Conservation (phyloP, 768 basidiomycete genomes). For the Imleria badia region DNA sequence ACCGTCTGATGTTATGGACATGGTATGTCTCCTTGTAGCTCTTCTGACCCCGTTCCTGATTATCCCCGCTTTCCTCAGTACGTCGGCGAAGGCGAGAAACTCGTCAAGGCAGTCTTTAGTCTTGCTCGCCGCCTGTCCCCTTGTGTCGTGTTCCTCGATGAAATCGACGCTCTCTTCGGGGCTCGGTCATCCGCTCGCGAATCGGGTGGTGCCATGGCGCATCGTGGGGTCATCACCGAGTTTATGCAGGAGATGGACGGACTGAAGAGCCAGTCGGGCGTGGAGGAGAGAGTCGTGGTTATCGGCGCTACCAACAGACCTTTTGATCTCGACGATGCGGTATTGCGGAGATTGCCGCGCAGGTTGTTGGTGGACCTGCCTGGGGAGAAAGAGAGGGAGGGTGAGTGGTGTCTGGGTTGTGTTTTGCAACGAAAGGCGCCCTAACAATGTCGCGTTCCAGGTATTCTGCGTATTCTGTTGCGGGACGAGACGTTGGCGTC, state of each 20-base stretch:
- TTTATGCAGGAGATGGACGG: constrained; percentile 99
- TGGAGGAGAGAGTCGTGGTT: constrained; percentile 80
- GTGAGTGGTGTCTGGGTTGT: constrained; percentile 40
- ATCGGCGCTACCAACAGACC: constrained; percentile 95
- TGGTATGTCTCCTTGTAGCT: constrained; percentile 51
- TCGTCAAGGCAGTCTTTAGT: constrained; percentile 85
- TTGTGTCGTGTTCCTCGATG: constrained; percentile 93
- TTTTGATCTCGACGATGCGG: constrained; percentile 89
- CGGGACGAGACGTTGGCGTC: constrained; percentile 71
- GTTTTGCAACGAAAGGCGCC: neutral
- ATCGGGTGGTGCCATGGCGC: constrained; percentile 77
- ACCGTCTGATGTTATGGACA: constrained; percentile 95
- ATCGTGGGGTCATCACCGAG: constrained; percentile 86
- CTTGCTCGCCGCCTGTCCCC: constrained; percentile 84
- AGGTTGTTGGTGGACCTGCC: constrained; percentile 88
- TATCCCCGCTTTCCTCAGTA: constrained; percentile 47
- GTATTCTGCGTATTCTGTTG: constrained; percentile 83
- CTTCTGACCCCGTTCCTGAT: neutral
- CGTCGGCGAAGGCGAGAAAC: constrained; percentile 87
- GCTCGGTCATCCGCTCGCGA: constrained; percentile 77
- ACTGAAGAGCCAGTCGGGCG: constrained; percentile 53
- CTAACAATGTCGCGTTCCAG: constrained; percentile 38
- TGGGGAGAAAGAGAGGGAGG: constrained; percentile 80
- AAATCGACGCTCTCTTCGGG: constrained; percentile 91
- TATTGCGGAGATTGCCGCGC: constrained; percentile 83